Evolutionary conservation across 2,329 filamentous ascomycete genomes (phyloP).

Genomic region (Talaromyces sp.): DNA sequence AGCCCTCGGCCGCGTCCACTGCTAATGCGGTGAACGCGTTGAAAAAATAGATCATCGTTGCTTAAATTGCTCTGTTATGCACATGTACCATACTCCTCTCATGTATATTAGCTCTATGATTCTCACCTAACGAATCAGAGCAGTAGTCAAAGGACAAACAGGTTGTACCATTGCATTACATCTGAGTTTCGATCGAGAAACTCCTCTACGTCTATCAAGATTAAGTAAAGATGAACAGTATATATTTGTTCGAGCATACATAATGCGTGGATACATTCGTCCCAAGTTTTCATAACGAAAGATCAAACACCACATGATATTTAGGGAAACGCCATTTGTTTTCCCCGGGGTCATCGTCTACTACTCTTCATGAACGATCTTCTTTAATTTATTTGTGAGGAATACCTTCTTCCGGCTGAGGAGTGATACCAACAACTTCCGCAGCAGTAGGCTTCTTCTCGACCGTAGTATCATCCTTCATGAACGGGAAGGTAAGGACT

Average conservation of each 20-base stretch:
- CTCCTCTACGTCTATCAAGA: background rate
- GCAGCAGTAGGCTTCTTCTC: conserved; percentile 48
- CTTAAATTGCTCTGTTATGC: background rate
- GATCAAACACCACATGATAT: background rate
- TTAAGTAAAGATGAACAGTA: background rate
- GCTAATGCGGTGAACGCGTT: conserved; percentile 25
- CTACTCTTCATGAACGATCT: background rate
- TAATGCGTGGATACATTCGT: conserved; percentile 1
- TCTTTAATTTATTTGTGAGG: conserved; percentile 27
- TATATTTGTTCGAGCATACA: background rate
- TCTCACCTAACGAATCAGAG: background rate
- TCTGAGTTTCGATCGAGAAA: no score
- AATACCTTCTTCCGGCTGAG: conserved; percentile 59
- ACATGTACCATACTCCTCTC: conserved; percentile 20
- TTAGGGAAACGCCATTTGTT: background rate
- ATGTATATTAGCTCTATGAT: conserved; percentile 11
- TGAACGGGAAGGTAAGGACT: conserved; percentile 93
- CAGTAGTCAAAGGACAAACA: background rate
- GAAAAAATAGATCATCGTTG: conserved; percentile 20
- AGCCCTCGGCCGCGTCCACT: conserved; percentile 26
- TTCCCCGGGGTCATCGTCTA: background rate
- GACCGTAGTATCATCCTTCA: conserved; percentile 73
- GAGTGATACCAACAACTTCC: conserved; percentile 59
- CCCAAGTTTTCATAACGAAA: background rate
- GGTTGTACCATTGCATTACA: no score